Percentiles rank a stretch among this genome's conserved stretches.
phyloP scores from a whole-genome alignment of 345 rosid genomes.

The Gossypium ekmanianum region DNA sequence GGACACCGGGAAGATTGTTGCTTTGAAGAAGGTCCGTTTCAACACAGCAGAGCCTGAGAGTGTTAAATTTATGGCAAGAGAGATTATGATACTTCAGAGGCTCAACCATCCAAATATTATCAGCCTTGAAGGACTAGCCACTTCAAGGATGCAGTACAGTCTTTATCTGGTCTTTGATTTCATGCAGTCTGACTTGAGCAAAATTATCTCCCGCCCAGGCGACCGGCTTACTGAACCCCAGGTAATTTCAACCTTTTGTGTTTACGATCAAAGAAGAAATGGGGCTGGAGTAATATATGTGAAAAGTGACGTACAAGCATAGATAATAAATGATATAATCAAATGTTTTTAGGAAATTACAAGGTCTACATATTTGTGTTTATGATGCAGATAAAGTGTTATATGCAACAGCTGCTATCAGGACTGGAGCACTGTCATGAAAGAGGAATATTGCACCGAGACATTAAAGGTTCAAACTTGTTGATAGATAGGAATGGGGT shows the following conservation, averaged over 20 bases:
- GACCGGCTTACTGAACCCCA: conserved; percentile 65
- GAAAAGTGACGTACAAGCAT: too few relatives aligned
- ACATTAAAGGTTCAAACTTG: conserved; percentile 75
- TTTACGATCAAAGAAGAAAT: too few relatives aligned
- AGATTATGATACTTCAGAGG: conserved; percentile 63
- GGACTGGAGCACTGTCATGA: conserved; percentile 88
- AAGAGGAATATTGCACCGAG: conserved; percentile 75
- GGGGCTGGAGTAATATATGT: too few relatives aligned
- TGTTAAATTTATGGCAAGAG: conserved; percentile 90
- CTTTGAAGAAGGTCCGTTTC: conserved; percentile 83
- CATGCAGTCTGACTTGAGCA: conserved; percentile 69
- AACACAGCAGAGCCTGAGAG: conserved; percentile 85
- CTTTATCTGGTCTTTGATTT: conserved; percentile 75
- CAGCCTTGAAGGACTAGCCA: conserved; percentile 79
- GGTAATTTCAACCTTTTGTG: conserved; percentile 27
- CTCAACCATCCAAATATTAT: conserved; percentile 80
- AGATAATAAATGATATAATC: too few relatives aligned
- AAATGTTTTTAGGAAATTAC: not conserved
- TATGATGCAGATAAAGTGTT: conserved; percentile 60
- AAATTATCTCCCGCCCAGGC: conserved; percentile 59
- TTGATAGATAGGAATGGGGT: conserved; percentile 61
- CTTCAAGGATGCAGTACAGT: conserved; percentile 89
- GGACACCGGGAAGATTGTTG: conserved; percentile 68
- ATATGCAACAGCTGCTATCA: conserved; percentile 73
- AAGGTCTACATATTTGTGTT: not conserved